phyloP scores from a whole-genome alignment of 352 stramenopile genomes.

The Globisporangium megalacanthum region DNA sequence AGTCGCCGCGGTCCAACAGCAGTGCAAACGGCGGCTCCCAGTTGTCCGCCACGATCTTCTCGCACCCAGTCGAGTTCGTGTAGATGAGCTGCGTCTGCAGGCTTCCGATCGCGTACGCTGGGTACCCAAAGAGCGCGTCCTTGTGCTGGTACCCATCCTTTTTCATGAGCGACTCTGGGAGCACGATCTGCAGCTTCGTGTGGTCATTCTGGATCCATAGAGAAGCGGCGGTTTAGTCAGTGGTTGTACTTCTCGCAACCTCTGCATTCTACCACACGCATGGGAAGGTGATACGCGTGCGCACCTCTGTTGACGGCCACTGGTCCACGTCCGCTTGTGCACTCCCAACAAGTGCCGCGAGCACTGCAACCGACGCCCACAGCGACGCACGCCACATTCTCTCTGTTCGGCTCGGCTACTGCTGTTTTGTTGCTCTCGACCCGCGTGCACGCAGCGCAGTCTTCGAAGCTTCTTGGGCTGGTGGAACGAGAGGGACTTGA shows the following conservation, averaged over 20 bases:
- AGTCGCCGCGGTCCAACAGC: constrained; percentile 94
- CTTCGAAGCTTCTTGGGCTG: constrained; percentile 2
- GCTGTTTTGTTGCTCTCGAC: not conserved
- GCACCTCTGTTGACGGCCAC: constrained; percentile 79
- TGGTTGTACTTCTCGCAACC: not conserved
- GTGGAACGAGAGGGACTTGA: not conserved
- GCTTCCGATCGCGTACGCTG: constrained; percentile 87
- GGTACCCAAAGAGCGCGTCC: constrained; percentile 95
- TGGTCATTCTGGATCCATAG: constrained; percentile 56
- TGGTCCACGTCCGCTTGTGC: constrained; percentile 64
- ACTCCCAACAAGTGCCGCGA: constrained; percentile 16
- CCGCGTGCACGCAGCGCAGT: not conserved
- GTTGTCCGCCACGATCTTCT: constrained; percentile 71
- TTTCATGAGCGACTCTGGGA: constrained; percentile 86
- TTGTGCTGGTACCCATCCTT: constrained; percentile 94
- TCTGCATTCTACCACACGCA: not conserved
- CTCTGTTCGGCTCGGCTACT: constrained; percentile 10
- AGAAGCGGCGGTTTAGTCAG: not conserved
- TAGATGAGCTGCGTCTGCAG: constrained; percentile 90
- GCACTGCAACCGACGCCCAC: constrained; percentile 14
- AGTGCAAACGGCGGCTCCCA: constrained; percentile 94
- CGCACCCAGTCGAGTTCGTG: constrained; percentile 65
- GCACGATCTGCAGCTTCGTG: constrained; percentile 86
- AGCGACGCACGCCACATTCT: constrained; percentile 8
- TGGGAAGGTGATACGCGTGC: constrained; percentile 1